phyloP scores from a whole-genome alignment of 2,329 filamentous ascomycete species.

The Fusarium beomiforme region DNA sequence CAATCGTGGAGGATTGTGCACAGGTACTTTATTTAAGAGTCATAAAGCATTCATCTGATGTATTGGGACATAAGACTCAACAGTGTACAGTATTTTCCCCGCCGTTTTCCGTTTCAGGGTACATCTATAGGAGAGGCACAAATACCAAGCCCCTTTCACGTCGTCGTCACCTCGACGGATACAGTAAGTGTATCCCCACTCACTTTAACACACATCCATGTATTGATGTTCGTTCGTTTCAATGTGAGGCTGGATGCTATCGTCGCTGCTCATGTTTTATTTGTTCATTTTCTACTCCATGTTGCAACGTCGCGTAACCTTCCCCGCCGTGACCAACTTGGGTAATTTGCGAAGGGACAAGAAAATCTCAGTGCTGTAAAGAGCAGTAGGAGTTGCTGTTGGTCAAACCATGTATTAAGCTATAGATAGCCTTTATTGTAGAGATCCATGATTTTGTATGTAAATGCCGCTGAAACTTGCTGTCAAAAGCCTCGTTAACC shows the following conservation, averaged over 20 bases:
- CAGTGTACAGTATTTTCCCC: slow-evolving; percentile 1
- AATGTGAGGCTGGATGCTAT: slow-evolving; percentile 1
- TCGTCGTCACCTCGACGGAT: slow-evolving; percentile 42
- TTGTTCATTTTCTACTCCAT: neutral
- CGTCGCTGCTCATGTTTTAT: slow-evolving; percentile 4
- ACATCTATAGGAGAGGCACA: slow-evolving; percentile 15
- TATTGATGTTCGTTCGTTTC: slow-evolving; percentile 50
- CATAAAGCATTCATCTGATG: neutral
- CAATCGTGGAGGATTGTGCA: slow-evolving; percentile 6
- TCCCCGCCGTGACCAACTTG: no score
- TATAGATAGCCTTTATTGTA: no score
- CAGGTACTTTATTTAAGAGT: neutral
- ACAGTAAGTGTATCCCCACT: slow-evolving; percentile 39
- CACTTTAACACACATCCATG: slow-evolving; percentile 48
- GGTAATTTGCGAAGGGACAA: no score
- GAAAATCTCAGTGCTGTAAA: no score
- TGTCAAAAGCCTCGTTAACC: no score
- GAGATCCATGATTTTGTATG: no score
- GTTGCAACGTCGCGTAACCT: neutral
- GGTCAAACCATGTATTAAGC: no score
- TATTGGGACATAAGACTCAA: slow-evolving; percentile 5
- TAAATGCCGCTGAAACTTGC: no score
- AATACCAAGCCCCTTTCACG: slow-evolving; percentile 33
- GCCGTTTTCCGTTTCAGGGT: slow-evolving; percentile 7
- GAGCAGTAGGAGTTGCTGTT: no score